Base-by-base conservation (phyloP, 768 basidiomycete genomes). In the Boletus tylopilopsis region DNA sequence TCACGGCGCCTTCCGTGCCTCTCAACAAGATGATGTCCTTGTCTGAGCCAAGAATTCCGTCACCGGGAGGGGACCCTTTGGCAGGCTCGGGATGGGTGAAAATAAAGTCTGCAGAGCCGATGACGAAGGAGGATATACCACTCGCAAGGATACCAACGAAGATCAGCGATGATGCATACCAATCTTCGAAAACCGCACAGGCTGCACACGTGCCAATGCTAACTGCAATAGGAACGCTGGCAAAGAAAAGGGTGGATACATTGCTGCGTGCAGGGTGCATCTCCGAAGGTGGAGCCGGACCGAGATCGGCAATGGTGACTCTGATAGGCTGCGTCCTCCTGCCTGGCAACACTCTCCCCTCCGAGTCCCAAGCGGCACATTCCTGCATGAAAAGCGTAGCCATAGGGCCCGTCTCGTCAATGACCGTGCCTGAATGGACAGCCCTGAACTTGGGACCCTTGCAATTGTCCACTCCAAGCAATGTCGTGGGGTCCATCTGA, bases 401-500 rank as follows among this genome's bases (percentile, higher is more conserved):
- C 82, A 60, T 77, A 63, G 16, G 80, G 70, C 45, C 77, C 72
- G 61, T 78, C 73, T 30, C 68, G 59, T n/a, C 66, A 1, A 69
- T 58, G 64, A 51, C 72, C 75, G 54, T 87, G 64, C 65, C 86
- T 75, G 40, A 91, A 68, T 22, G 81, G 57, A 89, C 83, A 0
- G 86, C 81, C 51, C 88, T 81, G 66, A 78, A 92, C 60, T 88
- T 90, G 41, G 87, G 88, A 1, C 68, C 68, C 11, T 43, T 51
- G 39, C 23, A 41, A 4, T 45, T 32, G 22, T 52, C 56, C 23
- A 50, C 10, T 16, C 51, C 57, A 6, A 69, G 51, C 16, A 65
- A 21, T 1, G 41, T 12, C 2, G 53, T 53, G 10, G 64, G 64
- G 10, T 68, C 58, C 4, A 40, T 39, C 13, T 59, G 41, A 23